phyloP scores from a whole-genome alignment of 768 basidiomycete species.

The Calocybe cyanea region DNA sequence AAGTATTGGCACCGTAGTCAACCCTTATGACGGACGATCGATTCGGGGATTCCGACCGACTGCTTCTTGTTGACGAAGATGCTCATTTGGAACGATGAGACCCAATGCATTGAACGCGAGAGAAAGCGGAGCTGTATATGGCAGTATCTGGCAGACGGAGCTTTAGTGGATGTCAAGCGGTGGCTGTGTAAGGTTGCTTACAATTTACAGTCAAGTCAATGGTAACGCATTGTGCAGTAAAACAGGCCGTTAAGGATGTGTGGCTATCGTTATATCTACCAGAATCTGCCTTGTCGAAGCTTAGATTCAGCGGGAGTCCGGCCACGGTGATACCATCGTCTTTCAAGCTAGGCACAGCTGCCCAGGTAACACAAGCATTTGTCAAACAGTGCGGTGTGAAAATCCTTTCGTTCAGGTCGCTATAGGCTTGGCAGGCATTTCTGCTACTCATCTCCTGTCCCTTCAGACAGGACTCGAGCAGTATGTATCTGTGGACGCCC shows the following conservation, averaged over 20 bases:
- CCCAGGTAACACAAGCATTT: slow-evolving; percentile 37
- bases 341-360: slow-evolving; percentile 48
- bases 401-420: slow-evolving; percentile 27
- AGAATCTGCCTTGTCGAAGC: slow-evolving; percentile 26
- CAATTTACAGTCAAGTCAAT: background rate
- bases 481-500: slow-evolving; percentile 47
- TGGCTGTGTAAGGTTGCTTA: too few relatives aligned
- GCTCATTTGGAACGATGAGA: too few relatives aligned
- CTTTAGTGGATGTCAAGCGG: too few relatives aligned
- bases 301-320: slow-evolving; percentile 34
- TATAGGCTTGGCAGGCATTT: slow-evolving; percentile 49
- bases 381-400: background rate
- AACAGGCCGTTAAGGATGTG: slow-evolving; percentile 21
- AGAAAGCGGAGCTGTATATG: too few relatives aligned
- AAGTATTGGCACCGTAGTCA: too few relatives aligned
- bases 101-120: too few relatives aligned
- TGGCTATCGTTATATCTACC: slow-evolving; percentile 43
- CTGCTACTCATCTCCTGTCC: slow-evolving; percentile 46
- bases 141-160: too few relatives aligned
- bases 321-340: slow-evolving; percentile 48
- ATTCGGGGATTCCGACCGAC: too few relatives aligned
- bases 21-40: too few relatives aligned
- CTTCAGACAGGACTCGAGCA: slow-evolving; percentile 44
- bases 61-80: too few relatives aligned
- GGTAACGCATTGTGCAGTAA: slow-evolving; percentile 5